These are phyloP conservation scores for Annulohypoxylon nitens DNA, from an alignment of 495 filamentous ascomycete genomes.

Conservation along the genomic window DNA sequence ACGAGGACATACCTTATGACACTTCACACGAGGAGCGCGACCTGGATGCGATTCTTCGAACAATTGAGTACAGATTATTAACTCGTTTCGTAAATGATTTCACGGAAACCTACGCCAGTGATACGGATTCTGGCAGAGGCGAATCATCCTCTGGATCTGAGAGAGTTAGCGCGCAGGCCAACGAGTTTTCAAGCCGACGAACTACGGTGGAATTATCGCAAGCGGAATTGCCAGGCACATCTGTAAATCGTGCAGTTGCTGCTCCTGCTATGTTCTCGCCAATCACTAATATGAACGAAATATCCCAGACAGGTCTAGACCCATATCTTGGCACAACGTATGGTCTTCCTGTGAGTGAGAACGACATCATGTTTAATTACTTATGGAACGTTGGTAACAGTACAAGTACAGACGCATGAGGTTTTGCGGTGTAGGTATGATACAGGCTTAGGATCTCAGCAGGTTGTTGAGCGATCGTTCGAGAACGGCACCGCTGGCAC, in stretches of 20 bases:
- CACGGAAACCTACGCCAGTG: too few relatives aligned
- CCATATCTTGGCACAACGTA: background rate
- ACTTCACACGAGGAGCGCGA: too few relatives aligned
- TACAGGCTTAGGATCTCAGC: conserved; percentile 18
- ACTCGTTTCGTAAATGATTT: too few relatives aligned
- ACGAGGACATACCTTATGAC: too few relatives aligned
- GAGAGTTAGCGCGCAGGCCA: too few relatives aligned
- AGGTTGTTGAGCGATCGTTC: conserved; percentile 40
- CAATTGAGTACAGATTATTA: too few relatives aligned
- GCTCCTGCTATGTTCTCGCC: background rate
- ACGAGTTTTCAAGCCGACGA: too few relatives aligned
- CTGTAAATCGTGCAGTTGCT: background rate
- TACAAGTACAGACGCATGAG: background rate
- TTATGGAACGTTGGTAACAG: background rate
- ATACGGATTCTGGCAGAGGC: too few relatives aligned
- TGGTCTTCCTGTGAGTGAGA: background rate
- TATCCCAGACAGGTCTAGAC: background rate
- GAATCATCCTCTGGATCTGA: too few relatives aligned
- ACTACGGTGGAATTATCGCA: background rate
- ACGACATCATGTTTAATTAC: background rate
- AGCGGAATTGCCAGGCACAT: background rate
- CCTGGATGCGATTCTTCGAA: too few relatives aligned
- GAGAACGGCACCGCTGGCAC: conserved; percentile 52
- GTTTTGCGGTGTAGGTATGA: background rate
- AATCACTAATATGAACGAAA: background rate